A percentile compares a stretch with the other conserved stretches of the same genome.
These are phyloP conservation scores for Cytospora paraplurivora DNA, from an alignment of 2,329 filamentous ascomycete genomes.

Conservation along the genomic window DNA sequence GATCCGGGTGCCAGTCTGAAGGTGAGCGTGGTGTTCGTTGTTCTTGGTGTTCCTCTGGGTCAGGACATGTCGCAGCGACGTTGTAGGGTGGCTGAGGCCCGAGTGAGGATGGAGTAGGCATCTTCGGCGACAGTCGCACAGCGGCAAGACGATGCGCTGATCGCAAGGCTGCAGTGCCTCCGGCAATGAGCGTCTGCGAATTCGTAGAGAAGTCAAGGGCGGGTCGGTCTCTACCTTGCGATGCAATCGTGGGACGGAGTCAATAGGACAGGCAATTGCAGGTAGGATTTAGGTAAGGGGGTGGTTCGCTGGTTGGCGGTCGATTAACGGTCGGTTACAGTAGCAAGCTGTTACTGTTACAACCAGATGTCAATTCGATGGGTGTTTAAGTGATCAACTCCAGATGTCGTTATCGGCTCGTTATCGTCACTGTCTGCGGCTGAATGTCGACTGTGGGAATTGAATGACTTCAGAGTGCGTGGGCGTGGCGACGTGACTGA, in stretches of 20 bases:
- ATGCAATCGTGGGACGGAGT: too few relatives aligned
- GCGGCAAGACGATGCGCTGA: not conserved
- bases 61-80: slow-evolving; percentile 27
- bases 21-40: slow-evolving; percentile 8
- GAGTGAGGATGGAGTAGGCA: slow-evolving; percentile 29
- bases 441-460: not conserved
- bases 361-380: not conserved
- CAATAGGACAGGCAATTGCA: too few relatives aligned
- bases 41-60: slow-evolving; percentile 19
- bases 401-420: not conserved
- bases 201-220: not conserved
- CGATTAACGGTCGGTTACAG: too few relatives aligned
- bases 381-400: not conserved
- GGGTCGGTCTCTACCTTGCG: not conserved
- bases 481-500: slow-evolving; percentile 4
- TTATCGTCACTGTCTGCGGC: not conserved
- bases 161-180: not conserved
- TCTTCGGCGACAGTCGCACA: slow-evolving; percentile 8
- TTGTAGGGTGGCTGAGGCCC: slow-evolving; percentile 22
- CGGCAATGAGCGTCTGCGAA: not conserved
- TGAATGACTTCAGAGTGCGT: not conserved
- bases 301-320: too few relatives aligned
- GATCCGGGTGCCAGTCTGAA: slow-evolving; percentile 7
- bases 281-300: too few relatives aligned
- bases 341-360: too few relatives aligned